Percentiles rank a stretch among this genome's conserved stretches.
Conservation (phyloP, 352 stramenopile genomes). For the Phytophthora sp. region DNA sequence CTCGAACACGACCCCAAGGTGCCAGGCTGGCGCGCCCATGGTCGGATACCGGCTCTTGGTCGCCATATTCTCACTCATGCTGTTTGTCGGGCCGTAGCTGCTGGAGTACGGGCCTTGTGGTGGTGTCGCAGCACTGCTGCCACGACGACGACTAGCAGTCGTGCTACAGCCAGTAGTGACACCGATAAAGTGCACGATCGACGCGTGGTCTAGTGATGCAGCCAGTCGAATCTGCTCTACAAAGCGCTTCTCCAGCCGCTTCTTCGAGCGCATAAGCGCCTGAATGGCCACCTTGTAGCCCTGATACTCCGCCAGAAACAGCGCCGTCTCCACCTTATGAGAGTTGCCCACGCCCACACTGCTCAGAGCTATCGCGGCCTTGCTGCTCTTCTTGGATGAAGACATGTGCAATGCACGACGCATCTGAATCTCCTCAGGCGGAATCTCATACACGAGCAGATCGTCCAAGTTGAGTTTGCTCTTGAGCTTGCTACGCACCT, state of each 20-base stretch:
- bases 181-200: constrained; percentile 82
- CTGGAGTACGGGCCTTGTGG: constrained; percentile 12
- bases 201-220: constrained; percentile 62
- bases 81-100: constrained; percentile 34
- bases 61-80: constrained; percentile 21
- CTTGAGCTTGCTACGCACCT: constrained; percentile 46
- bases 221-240: constrained; percentile 75
- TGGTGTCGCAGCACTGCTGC: constrained; percentile 27
- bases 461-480: constrained; percentile 67
- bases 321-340: constrained; percentile 30
- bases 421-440: constrained; percentile 68
- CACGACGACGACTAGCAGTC: constrained; percentile 35
- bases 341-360: constrained; percentile 29
- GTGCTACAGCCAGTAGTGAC: constrained; percentile 65
- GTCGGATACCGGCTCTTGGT: constrained; percentile 36
- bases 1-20: constrained; percentile 77
- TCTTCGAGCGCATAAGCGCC: constrained; percentile 59
- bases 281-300: constrained; percentile 74
- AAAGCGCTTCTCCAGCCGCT: constrained; percentile 59
- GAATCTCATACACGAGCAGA: constrained; percentile 79
- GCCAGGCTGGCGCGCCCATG: constrained; percentile 53
- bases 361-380: constrained; percentile 38
- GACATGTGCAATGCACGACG: constrained; percentile 42
- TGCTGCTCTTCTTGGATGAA: constrained; percentile 34
- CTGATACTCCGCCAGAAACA: constrained; percentile 75